Percentiles rank a stretch among this genome's conserved stretches.
Evolutionary conservation across 331 rosid species (phyloP).

Genomic region (Malus hybrid): DNA sequence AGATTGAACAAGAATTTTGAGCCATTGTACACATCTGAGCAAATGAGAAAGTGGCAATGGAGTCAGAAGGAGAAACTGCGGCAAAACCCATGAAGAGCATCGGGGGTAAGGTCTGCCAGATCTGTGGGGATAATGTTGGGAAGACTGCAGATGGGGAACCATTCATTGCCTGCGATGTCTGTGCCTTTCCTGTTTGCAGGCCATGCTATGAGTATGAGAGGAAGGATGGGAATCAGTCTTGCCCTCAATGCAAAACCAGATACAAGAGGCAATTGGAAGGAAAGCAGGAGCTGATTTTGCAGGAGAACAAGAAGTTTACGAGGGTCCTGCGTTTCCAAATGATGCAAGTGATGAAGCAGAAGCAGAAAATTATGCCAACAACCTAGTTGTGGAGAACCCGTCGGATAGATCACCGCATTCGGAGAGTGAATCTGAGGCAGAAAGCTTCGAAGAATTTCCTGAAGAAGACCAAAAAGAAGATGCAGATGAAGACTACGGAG

Average conservation of each 20-base stretch:
- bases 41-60: slow-evolving; percentile 42
- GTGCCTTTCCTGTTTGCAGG: slow-evolving; percentile 95
- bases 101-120: slow-evolving; percentile 78
- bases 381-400: slow-evolving; percentile 17
- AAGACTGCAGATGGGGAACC: slow-evolving; percentile 54
- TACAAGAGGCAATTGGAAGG: slow-evolving; percentile 51
- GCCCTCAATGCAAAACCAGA: slow-evolving; percentile 96
- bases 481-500: slow-evolving; percentile 13
- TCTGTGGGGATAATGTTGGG: slow-evolving; percentile 88
- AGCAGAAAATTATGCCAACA: slow-evolving; percentile 10
- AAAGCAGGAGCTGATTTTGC: not conserved
- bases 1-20: slow-evolving; percentile 23
- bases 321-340: slow-evolving; percentile 8
- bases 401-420: slow-evolving; percentile 22
- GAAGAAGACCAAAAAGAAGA: slow-evolving; percentile 21
- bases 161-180: slow-evolving; percentile 71
- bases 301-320: not conserved
- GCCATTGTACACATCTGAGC: slow-evolving; percentile 30
- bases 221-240: slow-evolving; percentile 95
- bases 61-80: slow-evolving; percentile 71
- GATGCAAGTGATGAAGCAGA: slow-evolving; percentile 9
- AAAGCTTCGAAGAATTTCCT: not conserved
- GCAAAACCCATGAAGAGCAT: slow-evolving; percentile 43
- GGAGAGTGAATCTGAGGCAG: slow-evolving; percentile 28
- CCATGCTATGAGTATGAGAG: slow-evolving; percentile 95